phyloP scores from a whole-genome alignment of 176 grass and related monocot species.

The Carex myosuroides region DNA sequence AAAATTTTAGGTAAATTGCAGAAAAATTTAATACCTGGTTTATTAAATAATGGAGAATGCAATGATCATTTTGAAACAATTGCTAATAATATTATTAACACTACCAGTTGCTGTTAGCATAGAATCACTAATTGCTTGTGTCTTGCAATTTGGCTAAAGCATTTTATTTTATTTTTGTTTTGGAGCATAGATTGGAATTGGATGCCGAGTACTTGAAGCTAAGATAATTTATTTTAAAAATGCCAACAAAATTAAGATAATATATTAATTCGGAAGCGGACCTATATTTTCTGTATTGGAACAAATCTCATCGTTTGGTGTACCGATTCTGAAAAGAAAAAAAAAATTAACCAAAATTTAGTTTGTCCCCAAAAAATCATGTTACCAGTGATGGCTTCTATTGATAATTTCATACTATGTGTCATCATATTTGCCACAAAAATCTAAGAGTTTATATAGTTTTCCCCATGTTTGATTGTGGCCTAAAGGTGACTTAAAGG shows the following conservation, averaged over 20 bases:
- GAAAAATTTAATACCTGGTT: neutral
- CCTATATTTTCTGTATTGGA: neutral
- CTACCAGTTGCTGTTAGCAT: neutral
- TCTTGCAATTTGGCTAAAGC: neutral
- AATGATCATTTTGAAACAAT: neutral
- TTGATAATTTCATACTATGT: neutral
- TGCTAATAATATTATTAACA: neutral
- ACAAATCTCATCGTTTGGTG: neutral
- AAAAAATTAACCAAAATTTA: too few species aligned
- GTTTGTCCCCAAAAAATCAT: too few species aligned
- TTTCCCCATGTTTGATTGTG: too few species aligned
- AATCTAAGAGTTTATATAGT: neutral
- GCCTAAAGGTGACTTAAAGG: too few species aligned
- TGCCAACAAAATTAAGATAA: neutral
- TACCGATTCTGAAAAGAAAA: neutral
- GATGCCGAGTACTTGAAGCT: neutral
- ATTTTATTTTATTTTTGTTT: neutral
- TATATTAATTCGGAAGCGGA: neutral
- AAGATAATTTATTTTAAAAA: neutral
- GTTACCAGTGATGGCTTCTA: neutral
- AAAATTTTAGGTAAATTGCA: neutral
- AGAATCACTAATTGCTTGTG: neutral
- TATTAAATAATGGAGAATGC: neutral
- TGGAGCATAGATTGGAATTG: neutral
- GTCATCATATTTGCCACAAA: neutral